phyloP scores from a whole-genome alignment of 768 basidiomycete genomes.

The Agaricus subrufescens region DNA sequence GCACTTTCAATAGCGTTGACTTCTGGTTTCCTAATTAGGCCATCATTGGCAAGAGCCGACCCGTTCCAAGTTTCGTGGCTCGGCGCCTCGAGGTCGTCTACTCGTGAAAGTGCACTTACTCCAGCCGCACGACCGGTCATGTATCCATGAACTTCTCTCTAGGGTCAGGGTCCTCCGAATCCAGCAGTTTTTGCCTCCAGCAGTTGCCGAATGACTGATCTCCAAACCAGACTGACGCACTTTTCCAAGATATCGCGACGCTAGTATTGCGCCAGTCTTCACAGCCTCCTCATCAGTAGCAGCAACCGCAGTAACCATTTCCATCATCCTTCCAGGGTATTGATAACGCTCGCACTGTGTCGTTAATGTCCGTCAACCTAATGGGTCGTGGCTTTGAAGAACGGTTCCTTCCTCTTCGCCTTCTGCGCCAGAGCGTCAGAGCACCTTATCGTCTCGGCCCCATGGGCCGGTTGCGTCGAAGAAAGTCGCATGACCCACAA shows the following conservation, averaged over 20 bases:
- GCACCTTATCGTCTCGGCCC: constrained; percentile 67
- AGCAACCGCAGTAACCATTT: constrained; percentile 5
- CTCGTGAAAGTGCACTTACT: constrained; percentile 18
- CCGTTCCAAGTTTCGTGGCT: constrained; percentile 37
- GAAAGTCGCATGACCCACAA: constrained; percentile 9
- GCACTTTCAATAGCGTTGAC: not conserved
- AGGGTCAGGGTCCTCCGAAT: constrained; percentile 48
- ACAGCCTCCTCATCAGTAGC: constrained; percentile 8
- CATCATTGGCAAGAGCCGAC: constrained; percentile 25
- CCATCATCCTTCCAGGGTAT: constrained; percentile 13
- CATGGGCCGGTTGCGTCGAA: constrained; percentile 34
- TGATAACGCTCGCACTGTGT: constrained; percentile 25
- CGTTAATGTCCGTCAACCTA: constrained; percentile 30
- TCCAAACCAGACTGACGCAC: constrained; percentile 59
- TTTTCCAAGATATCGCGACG: constrained; percentile 53
- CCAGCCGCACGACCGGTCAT: constrained; percentile 28
- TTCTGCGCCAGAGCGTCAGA: constrained; percentile 62
- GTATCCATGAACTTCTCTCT: constrained; percentile 50
- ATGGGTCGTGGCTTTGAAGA: constrained; percentile 36
- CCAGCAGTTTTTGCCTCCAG: constrained; percentile 14
- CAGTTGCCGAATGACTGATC: constrained; percentile 40
- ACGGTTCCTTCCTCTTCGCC: constrained; percentile 40
- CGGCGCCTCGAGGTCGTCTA: constrained; percentile 5
- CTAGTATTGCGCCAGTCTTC: constrained; percentile 31
- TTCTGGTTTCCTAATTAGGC: not conserved